Evolutionary conservation across 2,329 filamentous ascomycete species (phyloP).

Genomic region (Ilyonectria destructans): DNA sequence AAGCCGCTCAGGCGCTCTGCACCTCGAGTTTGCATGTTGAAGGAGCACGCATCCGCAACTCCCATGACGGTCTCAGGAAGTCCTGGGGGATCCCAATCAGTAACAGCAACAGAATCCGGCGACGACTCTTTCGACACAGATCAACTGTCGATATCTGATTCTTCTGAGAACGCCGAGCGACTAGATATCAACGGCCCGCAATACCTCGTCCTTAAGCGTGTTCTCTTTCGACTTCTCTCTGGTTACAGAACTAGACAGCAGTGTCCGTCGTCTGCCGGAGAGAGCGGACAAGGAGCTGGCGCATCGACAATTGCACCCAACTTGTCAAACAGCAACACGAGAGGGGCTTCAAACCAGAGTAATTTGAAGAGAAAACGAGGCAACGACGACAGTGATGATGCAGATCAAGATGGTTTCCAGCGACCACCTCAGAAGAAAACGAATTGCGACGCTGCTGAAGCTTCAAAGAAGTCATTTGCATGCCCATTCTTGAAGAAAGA

Average conservation of each 20-base stretch:
- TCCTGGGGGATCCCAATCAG: not conserved
- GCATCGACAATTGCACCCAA: not conserved
- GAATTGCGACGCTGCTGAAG: not conserved
- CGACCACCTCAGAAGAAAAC: not conserved
- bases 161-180: not conserved
- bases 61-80: not conserved
- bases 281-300: not conserved
- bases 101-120: not conserved
- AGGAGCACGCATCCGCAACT: not conserved
- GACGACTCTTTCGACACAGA: not conserved
- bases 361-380: not conserved
- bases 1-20: no score
- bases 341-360: not conserved
- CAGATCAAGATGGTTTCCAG: not conserved
- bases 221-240: not conserved
- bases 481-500: slow-evolving; percentile 54
- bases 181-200: not conserved
- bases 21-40: not conserved
- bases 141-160: not conserved
- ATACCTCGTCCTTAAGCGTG: not conserved
- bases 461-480: slow-evolving; percentile 28
- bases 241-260: not conserved
- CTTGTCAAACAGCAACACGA: slow-evolving; percentile 20
- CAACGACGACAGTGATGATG: not conserved
- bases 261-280: not conserved